Evolutionary conservation across 2,329 filamentous ascomycete species (phyloP).

Genomic region (Trichoderma sp.): DNA sequence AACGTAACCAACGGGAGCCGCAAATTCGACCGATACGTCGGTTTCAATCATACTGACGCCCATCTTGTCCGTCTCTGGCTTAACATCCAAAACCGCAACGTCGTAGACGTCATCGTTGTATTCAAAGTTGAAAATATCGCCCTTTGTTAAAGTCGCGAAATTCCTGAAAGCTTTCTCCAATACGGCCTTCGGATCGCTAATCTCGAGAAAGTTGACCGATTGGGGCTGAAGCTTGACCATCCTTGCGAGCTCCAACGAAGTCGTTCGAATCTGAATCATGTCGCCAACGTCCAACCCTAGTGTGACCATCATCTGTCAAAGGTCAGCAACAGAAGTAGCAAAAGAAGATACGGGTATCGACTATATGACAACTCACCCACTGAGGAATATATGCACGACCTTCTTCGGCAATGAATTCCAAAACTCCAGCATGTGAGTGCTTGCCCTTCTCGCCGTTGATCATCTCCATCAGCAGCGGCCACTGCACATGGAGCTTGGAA

Average conservation of each 20-base stretch:
- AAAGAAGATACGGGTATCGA: background rate
- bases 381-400: slow-evolving; percentile 94
- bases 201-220: slow-evolving; percentile 90
- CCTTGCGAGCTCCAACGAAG: slow-evolving; percentile 84
- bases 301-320: slow-evolving; percentile 83
- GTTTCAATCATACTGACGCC: slow-evolving; percentile 95
- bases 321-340: slow-evolving; percentile 32
- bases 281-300: slow-evolving; percentile 89
- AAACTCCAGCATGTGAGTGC: slow-evolving; percentile 88
- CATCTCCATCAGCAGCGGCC: slow-evolving; percentile 95
- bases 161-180: slow-evolving; percentile 95
- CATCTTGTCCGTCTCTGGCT: slow-evolving; percentile 80
- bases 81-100: slow-evolving; percentile 91
- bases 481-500: slow-evolving; percentile 92
- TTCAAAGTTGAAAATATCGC: slow-evolving; percentile 92
- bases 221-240: slow-evolving; percentile 98
- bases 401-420: slow-evolving; percentile 98
- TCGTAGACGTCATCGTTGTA: slow-evolving; percentile 96
- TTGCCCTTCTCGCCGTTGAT: slow-evolving; percentile 81
- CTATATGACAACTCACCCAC: slow-evolving; percentile 65
- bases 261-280: slow-evolving; percentile 92
- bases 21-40: slow-evolving; percentile 95
- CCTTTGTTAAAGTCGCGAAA: slow-evolving; percentile 90
- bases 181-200: slow-evolving; percentile 95
- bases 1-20: slow-evolving; percentile 89